A percentile compares a stretch with the other conserved stretches of the same genome.
These are phyloP conservation scores for Trametes versicolor DNA, from an alignment of 1,284 basidiomycete species.

Conservation along the genomic window DNA sequence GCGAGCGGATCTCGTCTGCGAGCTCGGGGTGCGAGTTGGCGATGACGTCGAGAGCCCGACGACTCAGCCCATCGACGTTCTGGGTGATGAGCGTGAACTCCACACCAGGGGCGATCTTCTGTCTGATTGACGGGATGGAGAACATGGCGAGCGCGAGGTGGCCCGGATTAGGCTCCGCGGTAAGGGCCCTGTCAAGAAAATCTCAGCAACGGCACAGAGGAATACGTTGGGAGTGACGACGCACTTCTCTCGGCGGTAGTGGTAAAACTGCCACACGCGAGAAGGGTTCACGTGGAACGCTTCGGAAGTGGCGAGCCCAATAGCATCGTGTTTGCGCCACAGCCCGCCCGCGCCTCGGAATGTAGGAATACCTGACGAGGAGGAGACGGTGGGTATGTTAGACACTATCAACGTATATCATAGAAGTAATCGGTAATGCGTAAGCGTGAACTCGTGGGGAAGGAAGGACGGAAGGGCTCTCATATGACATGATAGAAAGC, in stretches of 20 bases:
- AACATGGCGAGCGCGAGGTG: conserved; percentile 62
- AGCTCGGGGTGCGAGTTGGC: conserved; percentile 19
- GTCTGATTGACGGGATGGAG: conserved; percentile 50
- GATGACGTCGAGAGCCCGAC: conserved; percentile 45
- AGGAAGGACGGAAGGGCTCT: no score
- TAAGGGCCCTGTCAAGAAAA: conserved; percentile 50
- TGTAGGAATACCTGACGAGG: conserved; percentile 62
- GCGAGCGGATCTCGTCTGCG: conserved; percentile 21
- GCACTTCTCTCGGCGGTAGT: conserved; percentile 63
- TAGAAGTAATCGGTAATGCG: no score
- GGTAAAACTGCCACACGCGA: conserved; percentile 73
- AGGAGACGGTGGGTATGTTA: no score
- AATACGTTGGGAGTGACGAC: conserved; percentile 17
- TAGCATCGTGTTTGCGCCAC: conserved; percentile 68
- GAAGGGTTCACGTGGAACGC: conserved; percentile 64
- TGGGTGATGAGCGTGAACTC: conserved; percentile 70
- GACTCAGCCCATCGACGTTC: conserved; percentile 72
- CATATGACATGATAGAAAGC: neutral
- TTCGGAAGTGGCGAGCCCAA: conserved; percentile 64
- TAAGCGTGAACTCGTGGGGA: no score
- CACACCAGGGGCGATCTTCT: conserved; percentile 51
- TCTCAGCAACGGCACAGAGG: neutral
- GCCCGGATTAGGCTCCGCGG: conserved; percentile 64
- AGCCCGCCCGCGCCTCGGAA: conserved; percentile 69
- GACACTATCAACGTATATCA: no score